These are phyloP conservation scores for Globisporangium carolinianum DNA, from an alignment of 352 stramenopile genomes.

Conservation along the genomic window DNA sequence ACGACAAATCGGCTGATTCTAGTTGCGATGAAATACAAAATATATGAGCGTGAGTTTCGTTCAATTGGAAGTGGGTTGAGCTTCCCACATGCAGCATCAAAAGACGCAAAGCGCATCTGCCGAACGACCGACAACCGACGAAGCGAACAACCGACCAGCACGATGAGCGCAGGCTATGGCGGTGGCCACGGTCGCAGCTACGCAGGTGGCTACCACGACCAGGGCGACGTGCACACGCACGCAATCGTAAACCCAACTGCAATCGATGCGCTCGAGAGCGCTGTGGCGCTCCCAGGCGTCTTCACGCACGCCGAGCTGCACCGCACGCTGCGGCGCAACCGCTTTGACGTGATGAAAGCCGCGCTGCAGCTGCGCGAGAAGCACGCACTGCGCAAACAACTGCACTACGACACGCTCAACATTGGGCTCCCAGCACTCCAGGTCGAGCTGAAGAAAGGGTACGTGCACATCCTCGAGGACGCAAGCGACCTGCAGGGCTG, in stretches of 20 bases:
- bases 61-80: no score
- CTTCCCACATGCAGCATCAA: not conserved
- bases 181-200: conserved; percentile 10
- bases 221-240: conserved; percentile 24
- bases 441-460: conserved; percentile 64
- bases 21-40: no score
- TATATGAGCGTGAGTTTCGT: no score
- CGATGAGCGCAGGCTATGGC: conserved; percentile 17
- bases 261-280: conserved; percentile 59
- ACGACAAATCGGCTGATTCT: no score
- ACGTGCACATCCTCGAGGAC: conserved; percentile 62
- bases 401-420: conserved; percentile 53
- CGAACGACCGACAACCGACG: not conserved
- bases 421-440: conserved; percentile 53
- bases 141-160: not conserved
- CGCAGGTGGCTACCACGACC: conserved; percentile 21
- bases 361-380: conserved; percentile 69
- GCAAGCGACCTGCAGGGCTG: conserved; percentile 41
- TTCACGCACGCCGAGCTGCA: conserved; percentile 46
- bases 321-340: conserved; percentile 55
- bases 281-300: conserved; percentile 53
- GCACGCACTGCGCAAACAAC: conserved; percentile 34
- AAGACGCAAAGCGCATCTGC: not conserved
- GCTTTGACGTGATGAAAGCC: conserved; percentile 58
- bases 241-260: conserved; percentile 28